Evolutionary conservation across 2,329 filamentous ascomycete genomes (phyloP), one percentile per base, ranked within the genome.

Genomic region (Trichocomaceae sp.): DNA sequence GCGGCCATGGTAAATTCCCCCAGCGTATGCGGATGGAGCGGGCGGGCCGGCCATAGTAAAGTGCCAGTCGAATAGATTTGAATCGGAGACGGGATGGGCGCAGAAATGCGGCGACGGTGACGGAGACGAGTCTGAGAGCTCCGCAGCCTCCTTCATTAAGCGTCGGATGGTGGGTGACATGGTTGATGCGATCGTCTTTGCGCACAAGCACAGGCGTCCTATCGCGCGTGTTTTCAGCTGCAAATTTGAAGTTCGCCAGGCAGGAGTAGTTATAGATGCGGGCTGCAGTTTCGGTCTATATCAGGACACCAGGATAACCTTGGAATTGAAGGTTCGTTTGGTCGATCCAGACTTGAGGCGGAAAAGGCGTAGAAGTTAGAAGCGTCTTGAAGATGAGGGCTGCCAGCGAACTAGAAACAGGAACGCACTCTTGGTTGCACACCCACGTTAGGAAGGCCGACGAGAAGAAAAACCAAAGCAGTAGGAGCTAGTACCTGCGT

Each of bases 41-140:
- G 92, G 92, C 0, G 92, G 91, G 0, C 93, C 93, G 50, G 86
- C 84, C n/a, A 99, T 79, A 0, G 93, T 99, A 75, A 97, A 99
- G 77, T 99, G 93, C 93, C 93, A 99, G 74, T 97, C 91, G 74
- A 96, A 96, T 52, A 99, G 84, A 72, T 97, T 90, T 31, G 83
- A 79, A 68, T 97, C 92, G 59, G 92, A 83, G 39, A 75, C 69
- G 0, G 93, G 93, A 3, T 85, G 79, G 41, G 92, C 93, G 62
- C 86, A 83, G 73, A 92, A 95, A 75, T 96, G 90, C 52, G 88
- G 78, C 2, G 89, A 93, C 4, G 92, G 90, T 37, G 87, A 81
- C 56, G 78, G 78, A 55, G 87, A 84, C 19, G 86, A 79, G 50
- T 76, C 79, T 58, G 88, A 84, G 54, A 99, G 83, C 70, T 97